Evolutionary conservation across 2,329 filamentous ascomycete species (phyloP).

Genomic region (Sphaerulina populicola): DNA sequence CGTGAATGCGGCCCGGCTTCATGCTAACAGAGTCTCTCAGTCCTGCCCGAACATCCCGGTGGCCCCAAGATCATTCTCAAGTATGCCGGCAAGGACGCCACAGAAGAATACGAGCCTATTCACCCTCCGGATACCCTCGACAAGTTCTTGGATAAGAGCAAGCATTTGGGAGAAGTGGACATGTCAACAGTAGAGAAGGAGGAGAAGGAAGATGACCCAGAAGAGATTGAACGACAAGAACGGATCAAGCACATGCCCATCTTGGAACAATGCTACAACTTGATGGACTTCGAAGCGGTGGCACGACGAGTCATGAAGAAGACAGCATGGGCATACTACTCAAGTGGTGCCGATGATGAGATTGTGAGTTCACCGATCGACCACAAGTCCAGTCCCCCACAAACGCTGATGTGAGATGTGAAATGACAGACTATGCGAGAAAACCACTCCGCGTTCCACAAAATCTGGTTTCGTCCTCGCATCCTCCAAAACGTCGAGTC

Average conservation of each 20-base stretch:
- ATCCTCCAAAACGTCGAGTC: slow-evolving; percentile 83
- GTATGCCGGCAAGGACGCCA: slow-evolving; percentile 91
- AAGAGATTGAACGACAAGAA: slow-evolving; percentile 65
- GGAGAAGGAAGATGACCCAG: slow-evolving; percentile 58
- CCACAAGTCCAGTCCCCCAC: background rate
- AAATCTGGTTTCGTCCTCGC: slow-evolving; percentile 91
- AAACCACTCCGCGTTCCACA: slow-evolving; percentile 92
- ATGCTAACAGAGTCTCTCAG: slow-evolving; percentile 8
- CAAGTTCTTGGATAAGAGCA: slow-evolving; percentile 71
- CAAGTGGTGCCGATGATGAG: slow-evolving; percentile 72
- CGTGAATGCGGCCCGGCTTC: slow-evolving; percentile 33
- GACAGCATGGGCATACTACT: slow-evolving; percentile 96
- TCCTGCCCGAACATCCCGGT: slow-evolving; percentile 61
- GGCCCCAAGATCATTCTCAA: slow-evolving; percentile 91
- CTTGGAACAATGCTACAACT: slow-evolving; percentile 81
- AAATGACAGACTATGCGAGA: slow-evolving; percentile 55
- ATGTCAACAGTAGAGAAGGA: slow-evolving; percentile 68
- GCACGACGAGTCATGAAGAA: slow-evolving; percentile 89
- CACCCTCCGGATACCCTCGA: slow-evolving; percentile 78
- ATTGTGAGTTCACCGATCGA: slow-evolving; percentile 2
- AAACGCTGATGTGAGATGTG: background rate
- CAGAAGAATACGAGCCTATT: slow-evolving; percentile 84
- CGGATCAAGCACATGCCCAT: slow-evolving; percentile 61
- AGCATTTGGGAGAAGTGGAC: slow-evolving; percentile 83
- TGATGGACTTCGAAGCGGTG: slow-evolving; percentile 93